phyloP scores from a whole-genome alignment of 1,139 yeast genomes.

The Blastobotrys persicus region DNA sequence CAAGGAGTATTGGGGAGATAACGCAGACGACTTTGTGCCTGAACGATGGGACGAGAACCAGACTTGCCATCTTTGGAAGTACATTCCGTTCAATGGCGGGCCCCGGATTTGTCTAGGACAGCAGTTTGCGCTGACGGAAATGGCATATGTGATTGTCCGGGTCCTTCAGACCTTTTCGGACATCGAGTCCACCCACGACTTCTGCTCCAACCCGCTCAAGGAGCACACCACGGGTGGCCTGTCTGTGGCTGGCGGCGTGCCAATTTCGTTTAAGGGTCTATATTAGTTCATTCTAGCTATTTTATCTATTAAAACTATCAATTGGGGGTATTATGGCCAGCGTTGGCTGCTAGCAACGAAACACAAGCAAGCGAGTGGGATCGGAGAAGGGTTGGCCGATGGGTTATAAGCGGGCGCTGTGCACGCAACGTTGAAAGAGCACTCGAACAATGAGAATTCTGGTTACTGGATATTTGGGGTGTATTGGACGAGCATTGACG shows the following conservation, averaged over 20 bases:
- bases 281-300: too few species aligned
- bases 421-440: background rate
- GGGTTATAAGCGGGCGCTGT: too few species aligned
- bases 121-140: constrained; percentile 58
- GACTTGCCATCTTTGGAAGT: constrained; percentile 32
- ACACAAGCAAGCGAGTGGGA: too few species aligned
- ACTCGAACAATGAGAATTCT: background rate
- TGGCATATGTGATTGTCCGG: constrained; percentile 47
- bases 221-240: constrained; percentile 26
- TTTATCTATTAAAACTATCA: too few species aligned
- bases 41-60: constrained; percentile 47
- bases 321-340: too few species aligned
- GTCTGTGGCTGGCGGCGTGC: constrained; percentile 30
- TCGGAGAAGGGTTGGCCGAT: background rate
- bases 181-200: constrained; percentile 11
- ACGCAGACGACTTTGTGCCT: constrained; percentile 49
- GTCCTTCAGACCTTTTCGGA: constrained; percentile 40
- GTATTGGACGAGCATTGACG: background rate
- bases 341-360: too few species aligned
- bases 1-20: constrained; percentile 47
- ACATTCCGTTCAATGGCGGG: constrained; percentile 52
- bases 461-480: constrained; percentile 2
- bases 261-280: constrained; percentile 16
- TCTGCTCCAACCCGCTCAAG: constrained; percentile 10
- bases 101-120: constrained; percentile 61